Base-by-base conservation (phyloP, 2,329 filamentous ascomycete genomes). In the Diaporthe citri region DNA sequence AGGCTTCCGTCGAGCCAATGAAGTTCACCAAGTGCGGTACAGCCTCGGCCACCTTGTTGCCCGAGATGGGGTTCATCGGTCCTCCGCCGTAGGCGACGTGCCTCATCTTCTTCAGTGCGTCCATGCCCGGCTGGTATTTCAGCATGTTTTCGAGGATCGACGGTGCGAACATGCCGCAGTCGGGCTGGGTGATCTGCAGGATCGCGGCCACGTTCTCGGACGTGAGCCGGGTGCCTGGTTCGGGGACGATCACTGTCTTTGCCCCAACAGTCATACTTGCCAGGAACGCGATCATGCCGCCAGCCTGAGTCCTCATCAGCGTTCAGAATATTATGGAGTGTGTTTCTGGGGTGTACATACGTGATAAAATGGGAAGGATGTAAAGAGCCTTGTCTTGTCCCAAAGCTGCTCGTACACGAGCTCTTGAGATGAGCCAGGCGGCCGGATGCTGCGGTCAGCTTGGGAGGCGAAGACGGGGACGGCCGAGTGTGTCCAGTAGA, bases 1-100 rank as follows among this genome's bases (percentile, higher is more conserved):
- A 74, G 25, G 74, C 75, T 51, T 79, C 78, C 6, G 78, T 79
- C 41, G 77, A 78, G 15, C 77, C 78, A 17, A 78, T 59, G 15
- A 78, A 51, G 28, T 71, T 55, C 22, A 74, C 67, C 8, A 79
- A 43, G 28, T 78, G 76, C 22, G 43, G 76, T 3, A 77, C 9
- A 8, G 74, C 25, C 34, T 77, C 69, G 4, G 78, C 75, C 10
- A 79, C 73, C 43, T 73, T 71, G 43, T 72, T 52, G 17, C 78
- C 78, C 1, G 77, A 74, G n/a, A 13, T 39, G 5, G 77, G 76
- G 46, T 78, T 78, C 55, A 79, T 51, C 64, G 75, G 75, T 6
- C 75, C 75, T 12, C 75, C 78, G 8, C 74, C 75, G 64, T 79
- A 79, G 3, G n/a, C 74, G 17, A 79, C 48, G 25, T 67, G 55